phyloP scores from a whole-genome alignment of 2,329 filamentous ascomycete genomes.

The Penicillium sp. region DNA sequence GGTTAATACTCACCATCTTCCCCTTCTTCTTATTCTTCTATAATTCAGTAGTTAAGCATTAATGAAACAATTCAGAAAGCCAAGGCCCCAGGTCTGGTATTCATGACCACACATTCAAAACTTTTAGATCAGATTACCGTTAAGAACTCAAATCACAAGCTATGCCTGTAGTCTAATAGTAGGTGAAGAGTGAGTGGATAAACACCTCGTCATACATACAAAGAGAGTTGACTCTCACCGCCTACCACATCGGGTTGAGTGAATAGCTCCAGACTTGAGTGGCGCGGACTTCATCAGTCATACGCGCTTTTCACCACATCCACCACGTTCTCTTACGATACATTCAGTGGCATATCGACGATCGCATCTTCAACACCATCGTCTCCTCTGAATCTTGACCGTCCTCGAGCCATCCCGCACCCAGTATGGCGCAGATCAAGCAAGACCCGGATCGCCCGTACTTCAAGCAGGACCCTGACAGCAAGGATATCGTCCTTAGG shows the following conservation, averaged over 20 bases:
- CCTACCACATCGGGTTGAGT: neutral
- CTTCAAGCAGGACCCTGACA: slow-evolving; percentile 44
- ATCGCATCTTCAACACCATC: neutral
- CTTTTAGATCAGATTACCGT: neutral
- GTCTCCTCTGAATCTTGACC: neutral
- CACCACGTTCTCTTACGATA: neutral
- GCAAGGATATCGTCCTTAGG: slow-evolving; percentile 34
- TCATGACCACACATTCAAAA: too few species aligned
- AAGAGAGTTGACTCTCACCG: neutral
- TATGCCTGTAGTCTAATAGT: neutral
- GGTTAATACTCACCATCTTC: too few species aligned
- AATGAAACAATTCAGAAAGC: too few species aligned
- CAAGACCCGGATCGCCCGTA: slow-evolving; percentile 40
- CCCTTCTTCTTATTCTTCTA: too few species aligned
- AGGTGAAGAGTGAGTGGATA: neutral
- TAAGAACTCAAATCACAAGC: too few species aligned
- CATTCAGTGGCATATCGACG: neutral
- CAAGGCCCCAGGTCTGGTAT: too few species aligned
- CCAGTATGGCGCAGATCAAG: slow-evolving; percentile 39
- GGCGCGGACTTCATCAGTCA: slow-evolving; percentile 2
- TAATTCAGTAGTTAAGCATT: too few species aligned
- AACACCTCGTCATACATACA: neutral
- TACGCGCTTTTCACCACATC: neutral
- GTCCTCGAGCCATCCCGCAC: neutral
- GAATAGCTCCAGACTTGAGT: slow-evolving; percentile 6